Evolutionary conservation across 352 stramenopile genomes (phyloP).

Genomic region (Globisporangium rhizosaccharum): DNA sequence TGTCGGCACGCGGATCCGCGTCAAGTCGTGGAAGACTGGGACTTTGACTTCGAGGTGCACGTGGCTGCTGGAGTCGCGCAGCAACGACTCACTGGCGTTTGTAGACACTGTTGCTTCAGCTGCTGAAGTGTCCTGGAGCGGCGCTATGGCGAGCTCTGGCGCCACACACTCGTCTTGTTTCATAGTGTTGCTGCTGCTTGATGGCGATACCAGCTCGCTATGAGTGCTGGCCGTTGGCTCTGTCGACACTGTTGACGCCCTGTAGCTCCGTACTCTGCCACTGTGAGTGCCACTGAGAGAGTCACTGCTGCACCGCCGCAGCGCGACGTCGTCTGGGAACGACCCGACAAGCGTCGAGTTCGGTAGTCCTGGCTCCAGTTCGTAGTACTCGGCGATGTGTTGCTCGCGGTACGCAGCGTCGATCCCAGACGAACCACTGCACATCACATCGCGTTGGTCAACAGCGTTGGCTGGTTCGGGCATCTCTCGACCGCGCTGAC

Average conservation of each 20-base stretch:
- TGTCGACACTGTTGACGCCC: no score
- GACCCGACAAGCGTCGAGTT: slow-evolving; percentile 28
- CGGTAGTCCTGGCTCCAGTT: slow-evolving; percentile 17
- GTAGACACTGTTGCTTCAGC: not conserved
- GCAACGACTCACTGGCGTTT: not conserved
- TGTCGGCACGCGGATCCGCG: slow-evolving; percentile 1
- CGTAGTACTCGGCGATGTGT: slow-evolving; percentile 41
- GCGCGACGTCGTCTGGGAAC: slow-evolving; percentile 25
- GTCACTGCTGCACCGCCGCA: not conserved
- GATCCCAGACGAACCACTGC: not conserved
- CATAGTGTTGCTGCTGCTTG: no score
- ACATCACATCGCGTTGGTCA: not conserved
- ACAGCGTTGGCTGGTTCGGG: not conserved
- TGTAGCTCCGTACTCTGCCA: no score
- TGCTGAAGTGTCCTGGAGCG: no score
- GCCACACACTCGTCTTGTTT: no score
- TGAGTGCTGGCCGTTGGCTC: no score
- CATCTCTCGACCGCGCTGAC: not conserved
- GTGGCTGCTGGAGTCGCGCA: slow-evolving; percentile 5
- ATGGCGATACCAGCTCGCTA: no score
- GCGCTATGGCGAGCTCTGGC: not conserved
- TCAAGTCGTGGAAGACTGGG: not conserved
- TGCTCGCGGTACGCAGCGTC: slow-evolving; percentile 23
- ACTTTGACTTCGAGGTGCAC: slow-evolving; percentile 11
- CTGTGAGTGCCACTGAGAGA: no score